Evolutionary conservation across 23 red algal genomes (phyloP), one percentile per base, ranked within the genome.

Genomic region (Agarophyton chilense): DNA sequence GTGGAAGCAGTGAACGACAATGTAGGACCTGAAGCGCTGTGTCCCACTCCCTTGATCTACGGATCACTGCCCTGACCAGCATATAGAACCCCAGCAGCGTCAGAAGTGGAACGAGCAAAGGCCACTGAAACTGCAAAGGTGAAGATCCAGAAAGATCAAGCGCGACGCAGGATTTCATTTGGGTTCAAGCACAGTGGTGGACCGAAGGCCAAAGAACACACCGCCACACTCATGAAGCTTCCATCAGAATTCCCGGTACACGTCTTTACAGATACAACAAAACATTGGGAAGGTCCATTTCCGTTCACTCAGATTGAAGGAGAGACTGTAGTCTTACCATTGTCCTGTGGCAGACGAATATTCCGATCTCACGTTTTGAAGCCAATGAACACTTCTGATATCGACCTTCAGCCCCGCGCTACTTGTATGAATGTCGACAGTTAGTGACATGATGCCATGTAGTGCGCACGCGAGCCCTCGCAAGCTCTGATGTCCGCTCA

Each of bases 291-390:
- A 50, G 55, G 79, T 0, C 79, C 79, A 36, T 65, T 45, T 35
- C 6, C 33, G 6, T 83, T 83, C 58, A 40, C 66, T 12, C 52
- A 65, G 7, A 83, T 64, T 7, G 79, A 83, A 65, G 79, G 60
- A 42, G 42, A 83, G 13, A 83, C 1, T 40, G 56, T 83, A 12
- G 36, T 62, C 35, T 26, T 83, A 9, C 79, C 65, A 40, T 18
- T 83, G 18, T 14, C 56, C 3, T 0, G 47, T 7, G 60, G 79
- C 5, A 13, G 79, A 7, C 62, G 25, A n/a, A 83, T 83, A 8
- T 83, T 83, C 66, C 53, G 79, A 0, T 64, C 53, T 41, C 17
- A 10, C 21, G 54, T 63, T 11, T 29, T 83, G 2, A 83, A 63
- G 28, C 79, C n/a, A n/a, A n/a, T n/a, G n/a, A n/a, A n/a, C n/a